A percentile compares a stretch with the other conserved stretches of the same genome.
phyloP scores from a whole-genome alignment of 2,329 filamentous ascomycete genomes.

The Penicillium sp. region DNA sequence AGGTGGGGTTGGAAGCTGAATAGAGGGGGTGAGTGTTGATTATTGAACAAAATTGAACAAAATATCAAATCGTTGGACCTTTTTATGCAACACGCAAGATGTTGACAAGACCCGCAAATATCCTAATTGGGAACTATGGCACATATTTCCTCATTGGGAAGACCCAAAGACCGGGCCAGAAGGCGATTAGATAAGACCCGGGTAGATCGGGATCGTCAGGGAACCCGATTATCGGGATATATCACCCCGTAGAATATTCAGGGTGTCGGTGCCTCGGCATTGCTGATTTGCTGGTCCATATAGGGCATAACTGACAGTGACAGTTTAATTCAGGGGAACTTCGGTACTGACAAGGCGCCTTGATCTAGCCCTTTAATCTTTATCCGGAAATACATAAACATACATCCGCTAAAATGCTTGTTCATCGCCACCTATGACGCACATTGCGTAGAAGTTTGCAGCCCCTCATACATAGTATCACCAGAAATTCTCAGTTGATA shows the following conservation, averaged over 20 bases:
- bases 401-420: not conserved
- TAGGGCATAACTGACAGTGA: not conserved
- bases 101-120: not conserved
- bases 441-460: not conserved
- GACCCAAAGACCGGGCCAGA: not conserved
- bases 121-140: not conserved
- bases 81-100: not conserved
- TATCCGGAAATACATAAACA: not conserved
- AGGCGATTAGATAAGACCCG: not conserved
- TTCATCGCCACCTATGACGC: not conserved
- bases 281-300: not conserved
- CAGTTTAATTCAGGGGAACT: not conserved
- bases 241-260: not conserved
- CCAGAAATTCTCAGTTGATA: not conserved
- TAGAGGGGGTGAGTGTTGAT: not conserved
- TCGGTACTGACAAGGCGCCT: not conserved
- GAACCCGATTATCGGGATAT: not conserved
- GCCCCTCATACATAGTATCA: not conserved
- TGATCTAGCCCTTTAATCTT: not conserved
- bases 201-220: slow-evolving; percentile 8
- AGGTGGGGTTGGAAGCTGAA: not conserved
- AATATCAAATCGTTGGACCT: not conserved
- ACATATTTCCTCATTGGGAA: slow-evolving; percentile 7
- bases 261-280: not conserved
- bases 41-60: too few species aligned